Percentiles rank a stretch among this genome's conserved stretches.
Conservation (phyloP, 106 monocot species). For the Allium fistulosum region DNA sequence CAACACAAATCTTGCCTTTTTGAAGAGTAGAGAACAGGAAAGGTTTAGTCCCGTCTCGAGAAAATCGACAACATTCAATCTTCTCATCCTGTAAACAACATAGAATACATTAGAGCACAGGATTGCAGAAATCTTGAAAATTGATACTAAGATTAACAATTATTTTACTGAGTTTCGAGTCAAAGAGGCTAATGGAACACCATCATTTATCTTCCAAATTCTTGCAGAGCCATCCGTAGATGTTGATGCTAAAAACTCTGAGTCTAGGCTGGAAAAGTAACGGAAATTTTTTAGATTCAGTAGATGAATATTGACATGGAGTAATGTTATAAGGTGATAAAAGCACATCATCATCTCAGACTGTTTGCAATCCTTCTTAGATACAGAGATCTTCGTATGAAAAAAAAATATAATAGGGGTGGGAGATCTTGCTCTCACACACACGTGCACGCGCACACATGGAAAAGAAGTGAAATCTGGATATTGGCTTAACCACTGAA, state of each 20-base stretch:
- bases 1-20: conserved; percentile 44
- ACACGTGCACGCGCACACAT: no score
- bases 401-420: no score
- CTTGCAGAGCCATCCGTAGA: conserved; percentile 90
- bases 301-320: no score
- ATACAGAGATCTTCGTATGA: no score
- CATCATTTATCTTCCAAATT: conserved; percentile 93
- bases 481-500: no score
- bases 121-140: not conserved
- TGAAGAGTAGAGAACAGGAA: conserved; percentile 82
- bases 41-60: conserved; percentile 88
- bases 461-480: no score
- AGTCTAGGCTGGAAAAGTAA: conserved; percentile 72
- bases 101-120: not conserved
- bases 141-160: not conserved
- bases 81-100: conserved; percentile 66
- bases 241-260: conserved; percentile 82
- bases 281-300: not conserved
- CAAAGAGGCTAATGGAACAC: conserved; percentile 68
- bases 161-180: conserved; percentile 46
- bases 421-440: no score
- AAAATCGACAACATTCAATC: conserved; percentile 96
- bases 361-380: no score
- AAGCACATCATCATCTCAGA: no score
- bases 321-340: no score